phyloP scores from a whole-genome alignment of 352 stramenopile genomes.

The Globisporangium uncinulatum region DNA sequence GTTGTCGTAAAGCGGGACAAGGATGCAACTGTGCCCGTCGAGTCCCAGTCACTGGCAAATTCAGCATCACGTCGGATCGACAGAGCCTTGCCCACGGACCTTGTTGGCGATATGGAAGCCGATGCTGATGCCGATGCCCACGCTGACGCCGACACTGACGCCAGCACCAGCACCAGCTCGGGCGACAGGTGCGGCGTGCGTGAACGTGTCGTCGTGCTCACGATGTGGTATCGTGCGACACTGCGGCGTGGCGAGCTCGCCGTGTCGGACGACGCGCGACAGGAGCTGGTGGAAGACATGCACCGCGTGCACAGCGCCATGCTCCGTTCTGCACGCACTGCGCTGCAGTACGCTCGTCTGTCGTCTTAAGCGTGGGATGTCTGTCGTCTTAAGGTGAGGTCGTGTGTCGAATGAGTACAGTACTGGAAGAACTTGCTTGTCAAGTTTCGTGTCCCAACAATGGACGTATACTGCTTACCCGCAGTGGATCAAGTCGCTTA shows the following conservation, averaged over 20 bases:
- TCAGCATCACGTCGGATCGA: too few relatives aligned
- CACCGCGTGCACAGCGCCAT: not conserved
- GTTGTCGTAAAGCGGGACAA: too few relatives aligned
- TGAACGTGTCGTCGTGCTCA: slow-evolving; percentile 23
- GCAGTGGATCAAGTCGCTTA: slow-evolving; percentile 8
- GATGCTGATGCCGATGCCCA: not conserved
- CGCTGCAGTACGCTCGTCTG: not conserved
- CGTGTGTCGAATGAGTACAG: not conserved
- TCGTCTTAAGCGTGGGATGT: not conserved
- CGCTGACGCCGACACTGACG: not conserved
- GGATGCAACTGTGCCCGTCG: too few relatives aligned
- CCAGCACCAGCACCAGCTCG: not conserved
- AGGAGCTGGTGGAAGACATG: slow-evolving; percentile 1
- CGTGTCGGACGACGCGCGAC: not conserved
- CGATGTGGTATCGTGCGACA: slow-evolving; percentile 25
- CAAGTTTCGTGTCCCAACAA: too few relatives aligned
- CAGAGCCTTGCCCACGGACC: too few relatives aligned
- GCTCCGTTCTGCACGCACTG: not conserved
- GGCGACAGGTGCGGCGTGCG: not conserved
- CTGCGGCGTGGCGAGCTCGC: slow-evolving; percentile 13
- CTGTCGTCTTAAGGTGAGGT: not conserved
- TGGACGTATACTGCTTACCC: not conserved
- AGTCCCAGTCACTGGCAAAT: too few relatives aligned
- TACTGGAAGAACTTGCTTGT: not conserved
- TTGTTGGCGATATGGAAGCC: too few relatives aligned